phyloP scores from a whole-genome alignment of 2,329 filamentous ascomycete genomes.

The Sporothrix sp. region DNA sequence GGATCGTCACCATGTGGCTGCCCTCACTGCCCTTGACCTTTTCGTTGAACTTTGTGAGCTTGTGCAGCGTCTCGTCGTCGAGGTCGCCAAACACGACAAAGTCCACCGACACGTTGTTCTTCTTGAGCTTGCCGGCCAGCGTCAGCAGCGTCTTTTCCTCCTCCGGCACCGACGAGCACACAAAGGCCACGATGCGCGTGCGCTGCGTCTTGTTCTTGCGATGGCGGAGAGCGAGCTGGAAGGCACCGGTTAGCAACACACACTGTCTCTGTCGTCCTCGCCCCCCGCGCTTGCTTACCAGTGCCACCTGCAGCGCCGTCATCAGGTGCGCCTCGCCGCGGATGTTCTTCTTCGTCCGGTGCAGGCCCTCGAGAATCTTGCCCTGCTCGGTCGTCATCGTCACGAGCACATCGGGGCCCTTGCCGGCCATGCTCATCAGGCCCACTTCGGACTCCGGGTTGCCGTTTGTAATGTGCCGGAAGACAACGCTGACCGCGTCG shows the following conservation, averaged over 20 bases:
- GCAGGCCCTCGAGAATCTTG: constrained; percentile 85
- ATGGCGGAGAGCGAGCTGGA: constrained; percentile 87
- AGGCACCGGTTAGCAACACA: neutral
- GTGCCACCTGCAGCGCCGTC: constrained; percentile 89
- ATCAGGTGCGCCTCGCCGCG: constrained; percentile 78
- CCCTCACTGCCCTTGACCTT: constrained; percentile 85
- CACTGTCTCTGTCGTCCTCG: neutral
- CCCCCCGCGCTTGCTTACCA: constrained; percentile 47
- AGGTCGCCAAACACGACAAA: constrained; percentile 93
- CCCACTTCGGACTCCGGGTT: constrained; percentile 97
- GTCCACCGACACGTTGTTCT: constrained; percentile 87
- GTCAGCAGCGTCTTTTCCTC: constrained; percentile 80
- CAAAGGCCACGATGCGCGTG: constrained; percentile 93
- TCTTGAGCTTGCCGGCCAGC: constrained; percentile 98
- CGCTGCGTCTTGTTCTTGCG: constrained; percentile 95
- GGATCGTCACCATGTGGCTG: constrained; percentile 83
- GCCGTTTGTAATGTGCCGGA: constrained; percentile 87
- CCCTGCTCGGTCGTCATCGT: constrained; percentile 94
- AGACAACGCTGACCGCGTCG: constrained; percentile 89
- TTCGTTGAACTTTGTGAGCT: constrained; percentile 88
- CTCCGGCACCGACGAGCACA: constrained; percentile 85
- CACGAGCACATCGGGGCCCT: constrained; percentile 92
- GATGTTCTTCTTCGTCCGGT: constrained; percentile 84
- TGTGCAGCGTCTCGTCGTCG: constrained; percentile 79
- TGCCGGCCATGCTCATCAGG: constrained; percentile 97